A percentile compares a stretch with the other conserved stretches of the same genome.
phyloP scores from a whole-genome alignment of 1,284 basidiomycete species.

The Vanrija humicola region DNA sequence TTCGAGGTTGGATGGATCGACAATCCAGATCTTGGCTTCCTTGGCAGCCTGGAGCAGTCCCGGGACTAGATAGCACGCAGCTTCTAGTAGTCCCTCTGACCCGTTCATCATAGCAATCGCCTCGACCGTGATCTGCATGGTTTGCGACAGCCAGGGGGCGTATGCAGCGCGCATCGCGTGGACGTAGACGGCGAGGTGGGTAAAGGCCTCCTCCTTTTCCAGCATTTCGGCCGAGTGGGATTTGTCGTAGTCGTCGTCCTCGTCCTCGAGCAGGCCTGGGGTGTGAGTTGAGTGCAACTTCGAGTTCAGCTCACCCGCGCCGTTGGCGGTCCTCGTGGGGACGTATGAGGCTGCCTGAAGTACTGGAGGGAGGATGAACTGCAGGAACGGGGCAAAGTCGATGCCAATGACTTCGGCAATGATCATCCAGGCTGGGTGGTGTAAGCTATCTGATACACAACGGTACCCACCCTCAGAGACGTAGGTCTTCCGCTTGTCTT shows the following conservation, averaged over 20 bases:
- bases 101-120: constrained; percentile 69
- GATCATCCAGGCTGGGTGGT: not conserved
- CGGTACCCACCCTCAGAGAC: constrained; percentile 34
- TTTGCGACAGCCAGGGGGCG: constrained; percentile 66
- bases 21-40: constrained; percentile 55
- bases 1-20: constrained; percentile 66
- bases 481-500: constrained; percentile 28
- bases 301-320: not conserved
- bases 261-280: constrained; percentile 48
- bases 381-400: constrained; percentile 78
- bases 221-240: constrained; percentile 65
- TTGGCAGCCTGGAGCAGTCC: constrained; percentile 68
- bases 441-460: not conserved
- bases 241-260: constrained; percentile 48
- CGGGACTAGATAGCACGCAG: constrained; percentile 56
- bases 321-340: constrained; percentile 2
- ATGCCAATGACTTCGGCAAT: constrained; percentile 53
- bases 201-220: constrained; percentile 78
- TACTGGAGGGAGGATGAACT: constrained; percentile 72
- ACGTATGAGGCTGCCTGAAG: constrained; percentile 65
- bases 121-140: constrained; percentile 67
- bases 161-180: constrained; percentile 65
- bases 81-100: constrained; percentile 74
- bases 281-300: constrained; percentile 3
- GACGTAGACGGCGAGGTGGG: constrained; percentile 74